Evolutionary conservation across 2,329 filamentous ascomycete species (phyloP).

Genomic region (Trichoderma gracile): DNA sequence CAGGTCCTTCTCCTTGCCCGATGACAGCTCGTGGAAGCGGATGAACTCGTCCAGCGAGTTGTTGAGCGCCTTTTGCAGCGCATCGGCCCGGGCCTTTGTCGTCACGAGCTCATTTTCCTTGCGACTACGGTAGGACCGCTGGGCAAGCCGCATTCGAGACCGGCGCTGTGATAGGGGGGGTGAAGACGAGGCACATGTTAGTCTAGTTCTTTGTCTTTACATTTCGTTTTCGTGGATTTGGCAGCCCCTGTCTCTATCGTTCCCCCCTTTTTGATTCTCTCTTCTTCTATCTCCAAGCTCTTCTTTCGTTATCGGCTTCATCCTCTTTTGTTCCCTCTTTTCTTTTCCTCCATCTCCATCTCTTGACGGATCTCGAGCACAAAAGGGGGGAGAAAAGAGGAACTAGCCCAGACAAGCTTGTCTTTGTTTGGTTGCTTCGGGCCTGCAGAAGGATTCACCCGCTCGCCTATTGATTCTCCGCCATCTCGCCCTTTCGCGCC

Average conservation of each 20-base stretch:
- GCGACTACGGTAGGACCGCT: constrained; percentile 22
- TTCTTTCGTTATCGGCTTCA: no score
- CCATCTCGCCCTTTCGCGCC: background rate
- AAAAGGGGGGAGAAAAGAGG: no score
- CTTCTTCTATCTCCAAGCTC: no score
- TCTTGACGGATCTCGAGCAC: no score
- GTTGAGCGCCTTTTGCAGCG: constrained; percentile 18
- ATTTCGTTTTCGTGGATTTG: no score
- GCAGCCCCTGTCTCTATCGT: no score
- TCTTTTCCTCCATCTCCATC: no score
- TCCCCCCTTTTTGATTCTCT: no score
- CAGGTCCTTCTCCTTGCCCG: constrained; percentile 6
- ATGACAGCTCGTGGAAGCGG: constrained; percentile 6
- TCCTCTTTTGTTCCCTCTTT: no score
- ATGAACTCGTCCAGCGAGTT: constrained; percentile 17
- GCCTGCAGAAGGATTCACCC: background rate
- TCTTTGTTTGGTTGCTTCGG: background rate
- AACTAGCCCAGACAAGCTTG: no score
- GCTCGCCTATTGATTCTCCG: background rate
- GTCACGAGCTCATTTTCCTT: constrained; percentile 21
- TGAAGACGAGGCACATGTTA: background rate
- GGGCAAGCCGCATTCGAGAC: constrained; percentile 20
- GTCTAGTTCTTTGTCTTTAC: background rate
- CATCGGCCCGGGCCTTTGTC: constrained; percentile 2
- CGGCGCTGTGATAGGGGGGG: constrained; percentile 1